Conservation (phyloP, 2,329 filamentous ascomycete genomes). For the Xylariaceae sp. region DNA sequence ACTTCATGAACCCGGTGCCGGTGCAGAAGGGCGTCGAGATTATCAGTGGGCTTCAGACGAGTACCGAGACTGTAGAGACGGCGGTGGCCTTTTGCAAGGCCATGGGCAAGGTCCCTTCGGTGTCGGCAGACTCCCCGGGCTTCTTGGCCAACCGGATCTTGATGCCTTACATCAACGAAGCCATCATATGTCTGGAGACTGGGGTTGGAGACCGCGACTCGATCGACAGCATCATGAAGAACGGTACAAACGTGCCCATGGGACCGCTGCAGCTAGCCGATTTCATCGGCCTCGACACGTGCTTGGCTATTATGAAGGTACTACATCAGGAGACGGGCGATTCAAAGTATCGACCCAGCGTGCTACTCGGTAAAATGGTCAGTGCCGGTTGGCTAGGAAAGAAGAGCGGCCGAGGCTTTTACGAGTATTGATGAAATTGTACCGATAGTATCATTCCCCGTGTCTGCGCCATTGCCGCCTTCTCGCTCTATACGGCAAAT, state of each 20-base stretch:
- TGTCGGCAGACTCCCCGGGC: constrained; percentile 82
- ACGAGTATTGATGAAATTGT: constrained; percentile 59
- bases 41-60: constrained; percentile 89
- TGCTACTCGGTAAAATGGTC: constrained; percentile 88
- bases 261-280: constrained; percentile 88
- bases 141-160: constrained; percentile 95
- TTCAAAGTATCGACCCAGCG: constrained; percentile 87
- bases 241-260: constrained; percentile 98
- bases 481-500: too few relatives aligned
- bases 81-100: constrained; percentile 79
- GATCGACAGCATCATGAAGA: constrained; percentile 98
- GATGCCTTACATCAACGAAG: constrained; percentile 99
- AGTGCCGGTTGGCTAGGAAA: constrained; percentile 96
- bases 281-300: constrained; percentile 96
- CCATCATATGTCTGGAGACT: constrained; percentile 86
- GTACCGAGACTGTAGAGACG: constrained; percentile 68
- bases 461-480: too few relatives aligned
- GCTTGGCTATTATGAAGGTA: constrained; percentile 94
- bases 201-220: constrained; percentile 81
- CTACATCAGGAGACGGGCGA: constrained; percentile 87
- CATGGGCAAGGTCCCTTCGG: constrained; percentile 88
- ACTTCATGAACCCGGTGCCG: constrained; percentile 99
- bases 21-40: constrained; percentile 97
- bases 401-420: constrained; percentile 95
- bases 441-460: too few relatives aligned